Evolutionary conservation across 2,329 filamentous ascomycete species (phyloP).

Genomic region (Aspergillus versicolor): DNA sequence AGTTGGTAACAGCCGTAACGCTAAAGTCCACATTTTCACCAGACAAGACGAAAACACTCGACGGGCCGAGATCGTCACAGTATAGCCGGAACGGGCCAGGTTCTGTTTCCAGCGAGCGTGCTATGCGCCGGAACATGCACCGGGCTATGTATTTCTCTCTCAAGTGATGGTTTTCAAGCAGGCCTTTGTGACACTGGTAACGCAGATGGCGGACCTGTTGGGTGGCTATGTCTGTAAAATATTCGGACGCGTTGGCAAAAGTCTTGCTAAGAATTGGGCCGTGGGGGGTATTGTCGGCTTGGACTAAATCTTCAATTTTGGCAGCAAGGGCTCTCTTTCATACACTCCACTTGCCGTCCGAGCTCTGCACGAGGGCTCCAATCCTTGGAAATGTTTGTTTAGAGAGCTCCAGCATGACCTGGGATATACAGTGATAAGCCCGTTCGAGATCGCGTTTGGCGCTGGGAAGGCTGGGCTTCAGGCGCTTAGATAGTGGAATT

Average conservation of each 20-base stretch:
- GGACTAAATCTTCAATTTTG: no score
- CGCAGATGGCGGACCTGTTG: background rate
- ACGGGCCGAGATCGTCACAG: no score
- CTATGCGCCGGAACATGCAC: no score
- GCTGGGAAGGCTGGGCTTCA: background rate
- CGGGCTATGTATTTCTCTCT: no score
- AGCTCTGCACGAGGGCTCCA: background rate
- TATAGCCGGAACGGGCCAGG: no score
- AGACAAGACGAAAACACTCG: no score
- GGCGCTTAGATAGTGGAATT: background rate
- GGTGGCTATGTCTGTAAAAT: background rate
- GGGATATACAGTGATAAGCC: background rate
- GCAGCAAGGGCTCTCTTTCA: no score
- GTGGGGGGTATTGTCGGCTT: no score
- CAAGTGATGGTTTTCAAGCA: no score
- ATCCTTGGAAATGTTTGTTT: background rate
- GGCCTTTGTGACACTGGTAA: background rate
- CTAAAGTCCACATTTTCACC: background rate
- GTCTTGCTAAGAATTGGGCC: no score
- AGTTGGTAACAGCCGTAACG: background rate
- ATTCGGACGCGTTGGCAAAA: no score
- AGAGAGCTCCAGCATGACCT: background rate
- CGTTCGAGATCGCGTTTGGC: background rate
- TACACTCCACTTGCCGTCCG: background rate
- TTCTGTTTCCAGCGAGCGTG: no score